Evolutionary conservation across 257 asterid species (phyloP).

Genomic region (Lithospermum erythrorhizon): DNA sequence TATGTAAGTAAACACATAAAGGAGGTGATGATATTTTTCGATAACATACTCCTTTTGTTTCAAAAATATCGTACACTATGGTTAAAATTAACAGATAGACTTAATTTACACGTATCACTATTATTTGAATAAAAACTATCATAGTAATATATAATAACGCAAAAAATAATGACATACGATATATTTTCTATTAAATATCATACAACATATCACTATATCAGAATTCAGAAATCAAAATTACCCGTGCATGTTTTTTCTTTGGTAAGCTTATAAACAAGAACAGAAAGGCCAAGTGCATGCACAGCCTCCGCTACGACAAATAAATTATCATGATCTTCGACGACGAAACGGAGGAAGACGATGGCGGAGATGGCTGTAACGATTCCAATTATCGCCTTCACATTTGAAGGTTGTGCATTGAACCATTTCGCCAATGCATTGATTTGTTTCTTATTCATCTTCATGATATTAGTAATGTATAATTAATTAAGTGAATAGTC

Average conservation of each 20-base stretch:
- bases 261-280: slow-evolving; percentile 22
- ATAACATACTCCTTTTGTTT: no score
- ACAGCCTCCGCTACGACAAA: slow-evolving; percentile 25
- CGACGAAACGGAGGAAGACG: slow-evolving; percentile 17
- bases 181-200: no score
- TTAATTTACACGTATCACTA: no score
- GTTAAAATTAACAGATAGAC: no score
- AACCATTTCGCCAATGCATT: slow-evolving; percentile 15
- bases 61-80: no score
- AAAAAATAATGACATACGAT: no score
- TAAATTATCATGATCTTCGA: slow-evolving; percentile 19
- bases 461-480: neutral
- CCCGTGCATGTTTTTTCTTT: slow-evolving; percentile 26
- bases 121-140: no score
- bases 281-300: slow-evolving; percentile 23
- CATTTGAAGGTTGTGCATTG: slow-evolving; percentile 22
- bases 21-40: no score
- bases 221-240: slow-evolving; percentile 4
- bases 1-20: no score
- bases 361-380: slow-evolving; percentile 5
- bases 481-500: no score
- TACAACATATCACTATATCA: no score
- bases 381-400: slow-evolving; percentile 14
- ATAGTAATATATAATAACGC: no score
- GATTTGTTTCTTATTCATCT: slow-evolving; percentile 12